Base-by-base conservation (phyloP, 2,329 filamentous ascomycete genomes). In the Akanthomyces muscarius region DNA sequence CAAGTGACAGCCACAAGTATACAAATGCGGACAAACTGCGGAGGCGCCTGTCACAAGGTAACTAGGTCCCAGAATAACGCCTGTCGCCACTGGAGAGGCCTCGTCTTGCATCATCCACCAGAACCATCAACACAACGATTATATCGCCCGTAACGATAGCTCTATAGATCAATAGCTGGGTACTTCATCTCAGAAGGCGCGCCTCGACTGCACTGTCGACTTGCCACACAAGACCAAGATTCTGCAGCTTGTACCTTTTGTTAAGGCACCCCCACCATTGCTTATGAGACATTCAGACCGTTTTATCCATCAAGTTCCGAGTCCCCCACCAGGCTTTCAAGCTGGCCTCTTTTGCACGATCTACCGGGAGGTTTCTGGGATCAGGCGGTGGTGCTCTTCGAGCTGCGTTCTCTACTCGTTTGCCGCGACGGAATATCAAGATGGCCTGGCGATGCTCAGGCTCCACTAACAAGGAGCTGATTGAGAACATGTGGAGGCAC, bases 371-470 rank as follows among this genome's bases (percentile, higher is more conserved):
- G 48, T 13, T 53, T 21, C n/a, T 36, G 1, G 25, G 16, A 21
- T 42, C 38, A 23, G 42, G 55, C 21, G 14, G 41, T 7, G 23
- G 41, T 63, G 57, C 63, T 57, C 51, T 67, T 25, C 52, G 56
- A 51, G 28, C 21, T 38, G 21, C 52, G 5, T 52, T 47, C 13
- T 56, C 64, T 16, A 64, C 48, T n/a, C 48, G 25, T 25, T 55
- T 54, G 16, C 30, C 53, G 36, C 54, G 63, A 38, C 60, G 62
- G 13, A 58, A 56, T 57, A 60, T 73, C 69, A 75, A 64, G 64
- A 98, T 99, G 95, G 93, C 94, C 64, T 99, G 95, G 95, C 86
- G 86, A 68, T 92, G 90, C 75, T 90, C 89, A 7, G 94, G 92
- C 65, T 77, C 78, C 5, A 86, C 86, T 33, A 97, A 98, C 74